phyloP scores from a whole-genome alignment of 2,329 filamentous ascomycete species.

The Pseudogymnoascus sp. region DNA sequence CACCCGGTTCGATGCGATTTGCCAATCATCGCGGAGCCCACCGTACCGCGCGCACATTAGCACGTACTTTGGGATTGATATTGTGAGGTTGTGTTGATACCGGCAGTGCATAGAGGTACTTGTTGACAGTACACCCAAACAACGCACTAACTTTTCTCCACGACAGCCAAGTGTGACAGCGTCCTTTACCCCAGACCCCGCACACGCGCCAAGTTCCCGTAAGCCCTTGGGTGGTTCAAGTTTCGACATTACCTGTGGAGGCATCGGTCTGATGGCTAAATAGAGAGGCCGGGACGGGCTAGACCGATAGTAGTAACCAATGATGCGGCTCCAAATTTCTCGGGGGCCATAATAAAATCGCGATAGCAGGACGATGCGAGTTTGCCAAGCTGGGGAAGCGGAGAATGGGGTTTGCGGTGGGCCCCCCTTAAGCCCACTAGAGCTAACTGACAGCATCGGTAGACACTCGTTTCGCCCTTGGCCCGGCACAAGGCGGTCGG shows the following conservation, averaged over 20 bases:
- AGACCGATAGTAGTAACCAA: not conserved
- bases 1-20: conserved; percentile 2
- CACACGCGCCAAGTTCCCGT: not conserved
- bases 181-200: conserved; percentile 2
- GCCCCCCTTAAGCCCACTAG: not conserved
- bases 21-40: not conserved
- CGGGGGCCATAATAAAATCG: not conserved
- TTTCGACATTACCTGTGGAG: not conserved
- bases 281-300: not conserved
- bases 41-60: not conserved
- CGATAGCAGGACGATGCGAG: not conserved
- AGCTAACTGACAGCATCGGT: not conserved
- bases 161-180: not conserved
- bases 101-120: not conserved
- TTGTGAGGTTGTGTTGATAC: not conserved
- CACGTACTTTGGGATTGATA: not conserved
- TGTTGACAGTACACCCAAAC: not conserved
- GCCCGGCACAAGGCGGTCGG: not conserved
- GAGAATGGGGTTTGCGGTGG: not conserved
- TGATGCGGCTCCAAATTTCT: not conserved
- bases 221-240: not conserved
- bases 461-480: not conserved
- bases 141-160: not conserved
- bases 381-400: conserved; percentile 1
- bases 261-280: not conserved